Percentiles rank a stretch among this genome's conserved stretches.
These are phyloP conservation scores for Yamadazyma sp. DNA, from an alignment of 1,139 yeast genomes.

Conservation along the genomic window DNA sequence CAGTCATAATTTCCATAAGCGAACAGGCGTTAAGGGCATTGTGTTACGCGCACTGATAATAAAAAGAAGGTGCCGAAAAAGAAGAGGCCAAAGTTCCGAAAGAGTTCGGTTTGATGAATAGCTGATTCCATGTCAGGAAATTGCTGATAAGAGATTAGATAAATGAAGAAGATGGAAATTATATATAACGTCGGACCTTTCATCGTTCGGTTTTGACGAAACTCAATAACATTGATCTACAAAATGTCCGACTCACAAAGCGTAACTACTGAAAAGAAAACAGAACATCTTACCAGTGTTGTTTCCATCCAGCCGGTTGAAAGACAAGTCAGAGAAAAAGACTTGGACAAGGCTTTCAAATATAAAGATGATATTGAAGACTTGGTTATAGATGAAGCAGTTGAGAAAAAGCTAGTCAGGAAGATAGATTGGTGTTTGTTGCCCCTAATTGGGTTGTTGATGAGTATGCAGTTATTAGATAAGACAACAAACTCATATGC, in stretches of 20 bases:
- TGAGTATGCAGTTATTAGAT: conserved; percentile 62
- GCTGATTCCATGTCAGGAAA: not conserved
- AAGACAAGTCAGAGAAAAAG: conserved; percentile 8
- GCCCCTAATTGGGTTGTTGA: conserved; percentile 53
- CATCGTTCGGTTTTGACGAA: no score
- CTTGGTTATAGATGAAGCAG: conserved; percentile 8
- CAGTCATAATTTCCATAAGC: no score
- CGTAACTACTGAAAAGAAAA: conserved; percentile 5
- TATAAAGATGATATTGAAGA: conserved; percentile 8
- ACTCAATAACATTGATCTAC: no score
- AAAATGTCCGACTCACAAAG: conserved; percentile 3
- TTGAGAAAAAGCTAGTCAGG: conserved; percentile 18
- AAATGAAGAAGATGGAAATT: not conserved
- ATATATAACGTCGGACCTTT: no score
- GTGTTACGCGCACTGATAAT: no score
- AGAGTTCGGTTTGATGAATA: not conserved
- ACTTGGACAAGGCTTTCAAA: conserved; percentile 11
- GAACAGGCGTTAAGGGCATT: no score
- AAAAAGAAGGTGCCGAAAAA: not conserved
- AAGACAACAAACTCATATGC: conserved; percentile 58
- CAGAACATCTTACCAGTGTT: conserved; percentile 7
- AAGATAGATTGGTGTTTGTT: conserved; percentile 54
- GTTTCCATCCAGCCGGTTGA: conserved; percentile 8
- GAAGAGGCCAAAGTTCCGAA: not conserved
- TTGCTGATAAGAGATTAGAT: conserved; percentile 1